phyloP scores from a whole-genome alignment of 2,329 filamentous ascomycete genomes.

The Diplodia corticola region DNA sequence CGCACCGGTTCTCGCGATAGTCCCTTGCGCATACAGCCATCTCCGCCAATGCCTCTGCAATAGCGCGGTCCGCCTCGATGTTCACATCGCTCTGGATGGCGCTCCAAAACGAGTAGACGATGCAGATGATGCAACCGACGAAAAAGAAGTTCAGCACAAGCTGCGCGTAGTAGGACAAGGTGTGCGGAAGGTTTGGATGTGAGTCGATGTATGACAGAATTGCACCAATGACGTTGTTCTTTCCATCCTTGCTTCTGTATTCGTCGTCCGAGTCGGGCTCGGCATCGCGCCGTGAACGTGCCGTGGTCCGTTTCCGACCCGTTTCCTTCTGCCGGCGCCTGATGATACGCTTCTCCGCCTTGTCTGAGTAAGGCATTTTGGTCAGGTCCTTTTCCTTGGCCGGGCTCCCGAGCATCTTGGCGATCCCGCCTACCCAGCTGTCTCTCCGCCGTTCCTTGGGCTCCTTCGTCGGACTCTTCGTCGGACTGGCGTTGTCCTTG shows the following conservation, averaged over 20 bases:
- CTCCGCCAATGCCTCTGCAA: constrained; percentile 68
- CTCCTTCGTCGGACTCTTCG: constrained; percentile 38
- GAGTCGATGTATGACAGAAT: constrained; percentile 64
- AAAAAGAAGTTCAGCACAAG: constrained; percentile 66
- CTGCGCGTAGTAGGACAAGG: constrained; percentile 67
- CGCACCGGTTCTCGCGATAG: constrained; percentile 76
- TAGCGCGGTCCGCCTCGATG: constrained; percentile 67
- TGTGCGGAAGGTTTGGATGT: constrained; percentile 65
- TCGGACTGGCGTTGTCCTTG: constrained; percentile 25
- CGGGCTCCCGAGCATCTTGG: constrained; percentile 27
- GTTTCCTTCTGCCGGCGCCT: constrained; percentile 37
- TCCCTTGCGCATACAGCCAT: constrained; percentile 73
- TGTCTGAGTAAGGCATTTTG: constrained; percentile 41
- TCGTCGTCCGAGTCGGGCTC: constrained; percentile 30
- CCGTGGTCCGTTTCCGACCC: constrained; percentile 32
- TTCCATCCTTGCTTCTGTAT: constrained; percentile 24
- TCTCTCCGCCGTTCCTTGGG: constrained; percentile 28
- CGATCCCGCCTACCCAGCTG: constrained; percentile 32
- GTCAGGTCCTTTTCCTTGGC: constrained; percentile 32
- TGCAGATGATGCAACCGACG: constrained; percentile 59
- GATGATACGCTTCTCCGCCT: constrained; percentile 41
- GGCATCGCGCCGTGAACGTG: constrained; percentile 24
- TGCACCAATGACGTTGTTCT: constrained; percentile 41
- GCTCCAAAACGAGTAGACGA: constrained; percentile 67
- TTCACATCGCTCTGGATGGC: constrained; percentile 75